Base-by-base conservation (phyloP, 106 monocot species). In the Acorus calamus region DNA sequence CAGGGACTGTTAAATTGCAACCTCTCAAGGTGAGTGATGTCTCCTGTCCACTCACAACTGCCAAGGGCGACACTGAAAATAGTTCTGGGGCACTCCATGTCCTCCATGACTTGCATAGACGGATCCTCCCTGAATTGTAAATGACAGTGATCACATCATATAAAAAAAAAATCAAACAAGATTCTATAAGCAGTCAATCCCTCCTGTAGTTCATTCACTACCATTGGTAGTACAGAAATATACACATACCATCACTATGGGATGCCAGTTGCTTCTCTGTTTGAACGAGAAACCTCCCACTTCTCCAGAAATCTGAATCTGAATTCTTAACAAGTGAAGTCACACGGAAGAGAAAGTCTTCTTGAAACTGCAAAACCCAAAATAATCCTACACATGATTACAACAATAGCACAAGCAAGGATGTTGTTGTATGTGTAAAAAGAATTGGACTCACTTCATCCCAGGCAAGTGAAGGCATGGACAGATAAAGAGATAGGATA, bases 11-110 rank as follows among this genome's bases (percentile, higher is more conserved):
- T 64, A 98, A 69, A 77, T 98, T 98, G 50, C 80, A 76, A 63
- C 96, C 96, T 73, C 65, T 85, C 8, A 98, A 78, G 62, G 83
- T 52, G 65, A 98, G 71, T 55, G 78, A 60, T 10, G 83, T 83
- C 62, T 91, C 80, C 73, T 85, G 68, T 51, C 91, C 91, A 64
- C 88, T 74, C 8, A 98, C 85, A 53, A 98, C 83, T 56, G 96
- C 96, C 69, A 91, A 54, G 65, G 96, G 96, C 14, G 92, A 88
- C 6, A 92, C 83, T 53, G 63, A 85, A 12, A 75, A 83, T 66
- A 98, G 61, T 62, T 88, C 92, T 45, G 92, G 98, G 65, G 92
- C 69, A 61, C 79, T 88, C 83, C 88, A 92, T 59, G 83, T 74
- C 52, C 65, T 85, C 98, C 88, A 88, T 50, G 83, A 81, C 68